A percentile compares a stretch with the other conserved stretches of the same genome.
Conservation (phyloP, 2,329 filamentous ascomycete species). For the Fusarium sp. region DNA sequence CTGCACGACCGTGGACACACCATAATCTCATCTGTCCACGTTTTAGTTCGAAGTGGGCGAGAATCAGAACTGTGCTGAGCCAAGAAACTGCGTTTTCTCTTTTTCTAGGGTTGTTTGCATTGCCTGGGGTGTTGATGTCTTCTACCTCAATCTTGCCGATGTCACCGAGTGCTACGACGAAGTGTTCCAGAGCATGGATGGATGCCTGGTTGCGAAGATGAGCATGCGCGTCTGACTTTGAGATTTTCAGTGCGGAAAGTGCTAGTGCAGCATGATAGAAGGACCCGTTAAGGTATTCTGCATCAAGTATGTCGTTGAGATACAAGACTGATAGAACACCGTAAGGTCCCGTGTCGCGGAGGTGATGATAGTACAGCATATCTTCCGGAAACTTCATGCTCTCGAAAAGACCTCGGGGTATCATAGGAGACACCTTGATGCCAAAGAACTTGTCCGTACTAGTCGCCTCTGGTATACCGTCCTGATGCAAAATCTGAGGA, state of each 20-base stretch:
- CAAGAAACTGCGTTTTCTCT: constrained; percentile 23
- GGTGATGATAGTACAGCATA: constrained; percentile 35
- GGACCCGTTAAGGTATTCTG: not conserved
- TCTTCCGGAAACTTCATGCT: constrained; percentile 31
- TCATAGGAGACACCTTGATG: constrained; percentile 3
- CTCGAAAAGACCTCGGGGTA: constrained; percentile 17
- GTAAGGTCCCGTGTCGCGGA: constrained; percentile 14
- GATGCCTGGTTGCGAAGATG: not conserved
- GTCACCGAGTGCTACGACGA: constrained; percentile 21
- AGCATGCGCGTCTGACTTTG: not conserved
- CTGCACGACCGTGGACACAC: constrained; percentile 33
- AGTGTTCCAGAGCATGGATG: constrained; percentile 31
- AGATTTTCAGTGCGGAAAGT: constrained; percentile 26
- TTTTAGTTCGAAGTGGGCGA: constrained; percentile 31
- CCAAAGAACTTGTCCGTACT: not conserved
- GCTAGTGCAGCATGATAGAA: constrained; percentile 34
- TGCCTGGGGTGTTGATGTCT: constrained; percentile 1
- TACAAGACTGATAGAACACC: constrained; percentile 21
- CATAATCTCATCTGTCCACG: constrained; percentile 32
- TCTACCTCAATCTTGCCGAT: constrained; percentile 18
- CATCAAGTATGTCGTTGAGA: constrained; percentile 16
- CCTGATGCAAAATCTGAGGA: not conserved
- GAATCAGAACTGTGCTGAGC: constrained; percentile 22
- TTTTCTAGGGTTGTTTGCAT: not conserved
- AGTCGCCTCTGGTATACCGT: not conserved